Conservation (phyloP, 2,329 filamentous ascomycete species). For the Harringtonia lauricola region DNA sequence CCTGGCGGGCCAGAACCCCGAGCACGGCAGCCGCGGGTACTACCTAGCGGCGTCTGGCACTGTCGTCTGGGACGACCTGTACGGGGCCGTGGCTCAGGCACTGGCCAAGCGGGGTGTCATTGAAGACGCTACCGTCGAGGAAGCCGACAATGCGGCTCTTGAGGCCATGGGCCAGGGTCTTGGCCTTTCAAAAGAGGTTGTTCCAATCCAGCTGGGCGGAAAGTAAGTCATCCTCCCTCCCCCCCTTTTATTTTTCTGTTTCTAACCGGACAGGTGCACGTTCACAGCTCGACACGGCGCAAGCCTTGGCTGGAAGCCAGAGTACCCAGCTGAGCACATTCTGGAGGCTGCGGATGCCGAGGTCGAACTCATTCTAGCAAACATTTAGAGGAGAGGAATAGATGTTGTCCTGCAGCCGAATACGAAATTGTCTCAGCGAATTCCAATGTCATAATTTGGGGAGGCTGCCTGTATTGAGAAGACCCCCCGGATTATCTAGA, state of each 20-base stretch:
- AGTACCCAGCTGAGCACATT: constrained; percentile 31
- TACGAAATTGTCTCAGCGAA: too few relatives aligned
- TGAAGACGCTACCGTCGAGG: constrained; percentile 21
- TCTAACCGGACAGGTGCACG: constrained; percentile 26
- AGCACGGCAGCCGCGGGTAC: constrained; percentile 32
- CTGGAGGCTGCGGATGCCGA: constrained; percentile 33
- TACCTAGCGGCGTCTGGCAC: constrained; percentile 38
- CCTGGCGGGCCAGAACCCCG: constrained; percentile 23
- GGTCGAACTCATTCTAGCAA: constrained; percentile 30
- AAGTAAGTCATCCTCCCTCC: background rate
- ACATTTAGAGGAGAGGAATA: too few relatives aligned
- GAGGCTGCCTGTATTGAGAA: too few relatives aligned
- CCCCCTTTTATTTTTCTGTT: background rate
- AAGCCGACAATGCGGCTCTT: constrained; percentile 24
- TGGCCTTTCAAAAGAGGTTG: constrained; percentile 21
- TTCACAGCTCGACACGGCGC: constrained; percentile 29
- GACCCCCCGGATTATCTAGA: too few relatives aligned
- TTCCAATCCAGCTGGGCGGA: constrained; percentile 30
- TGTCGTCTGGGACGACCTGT: constrained; percentile 39
- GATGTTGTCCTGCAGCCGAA: too few relatives aligned
- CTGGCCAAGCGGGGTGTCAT: constrained; percentile 28
- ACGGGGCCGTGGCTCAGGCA: constrained; percentile 29
- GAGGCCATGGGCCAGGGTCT: constrained; percentile 29
- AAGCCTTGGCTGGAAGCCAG: constrained; percentile 33
- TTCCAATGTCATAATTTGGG: too few relatives aligned